These are phyloP conservation scores for Abrus pulchellus DNA, from an alignment of 306 rosid genomes.

Conservation along the genomic window DNA sequence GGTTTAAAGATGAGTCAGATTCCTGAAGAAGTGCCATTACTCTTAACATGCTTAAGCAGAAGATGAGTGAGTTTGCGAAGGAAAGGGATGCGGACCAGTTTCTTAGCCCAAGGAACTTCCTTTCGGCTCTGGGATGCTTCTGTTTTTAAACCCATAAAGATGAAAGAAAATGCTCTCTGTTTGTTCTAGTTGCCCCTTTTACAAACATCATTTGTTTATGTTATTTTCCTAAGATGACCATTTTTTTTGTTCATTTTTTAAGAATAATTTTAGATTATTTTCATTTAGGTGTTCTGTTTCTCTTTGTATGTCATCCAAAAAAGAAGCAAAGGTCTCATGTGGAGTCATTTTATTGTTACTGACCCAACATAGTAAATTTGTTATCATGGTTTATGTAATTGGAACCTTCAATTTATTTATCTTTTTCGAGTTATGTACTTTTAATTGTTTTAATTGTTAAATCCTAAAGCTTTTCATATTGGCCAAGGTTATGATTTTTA, in stretches of 20 bases:
- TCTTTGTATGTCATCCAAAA: neutral
- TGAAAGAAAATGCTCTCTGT: neutral
- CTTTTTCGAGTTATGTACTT: neutral
- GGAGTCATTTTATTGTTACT: neutral
- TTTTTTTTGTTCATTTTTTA: too few species aligned
- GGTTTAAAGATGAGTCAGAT: constrained; percentile 53
- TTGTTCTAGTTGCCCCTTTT: neutral
- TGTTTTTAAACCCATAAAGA: neutral
- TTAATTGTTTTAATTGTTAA: neutral
- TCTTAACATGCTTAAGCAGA: constrained; percentile 67
- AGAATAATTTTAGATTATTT: too few species aligned
- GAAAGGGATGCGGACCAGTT: constrained; percentile 76
- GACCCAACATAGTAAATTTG: neutral
- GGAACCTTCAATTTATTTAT: neutral
- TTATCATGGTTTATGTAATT: neutral
- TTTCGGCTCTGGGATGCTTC: constrained; percentile 75
- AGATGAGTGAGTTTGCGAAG: constrained; percentile 69
- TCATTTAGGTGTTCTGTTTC: too few species aligned
- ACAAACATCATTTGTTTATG: neutral
- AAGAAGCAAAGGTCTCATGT: constrained; percentile 1
- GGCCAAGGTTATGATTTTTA: too few species aligned
- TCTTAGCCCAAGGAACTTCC: constrained; percentile 90
- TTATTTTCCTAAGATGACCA: neutral
- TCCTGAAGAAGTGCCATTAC: constrained; percentile 17
- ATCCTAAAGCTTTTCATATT: too few species aligned